Evolutionary conservation across 2,329 filamentous ascomycete species (phyloP).

Genomic region (Dothideomycetes sp.): DNA sequence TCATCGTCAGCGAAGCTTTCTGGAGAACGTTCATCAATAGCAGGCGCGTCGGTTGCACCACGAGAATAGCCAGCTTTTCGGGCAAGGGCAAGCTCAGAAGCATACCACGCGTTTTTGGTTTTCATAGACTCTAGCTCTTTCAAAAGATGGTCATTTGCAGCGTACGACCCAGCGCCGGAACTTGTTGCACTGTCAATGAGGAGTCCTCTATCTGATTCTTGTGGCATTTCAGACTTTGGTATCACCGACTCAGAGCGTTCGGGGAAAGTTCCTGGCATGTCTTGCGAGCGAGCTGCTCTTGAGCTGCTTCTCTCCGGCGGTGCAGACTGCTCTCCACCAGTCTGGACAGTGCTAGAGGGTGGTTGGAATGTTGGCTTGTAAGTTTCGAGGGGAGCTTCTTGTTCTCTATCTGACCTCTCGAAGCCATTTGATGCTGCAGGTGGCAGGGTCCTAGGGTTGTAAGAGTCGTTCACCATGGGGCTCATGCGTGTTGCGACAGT

Average conservation of each 20-base stretch:
- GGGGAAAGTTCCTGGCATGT: background rate
- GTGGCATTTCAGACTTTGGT: background rate
- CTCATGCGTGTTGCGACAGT: slow-evolving; percentile 5
- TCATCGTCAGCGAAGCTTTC: slow-evolving; percentile 89
- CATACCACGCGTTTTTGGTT: slow-evolving; percentile 92
- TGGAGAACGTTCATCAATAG: slow-evolving; percentile 64
- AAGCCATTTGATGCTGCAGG: background rate
- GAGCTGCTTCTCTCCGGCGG: slow-evolving; percentile 6
- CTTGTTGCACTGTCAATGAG: slow-evolving; percentile 39
- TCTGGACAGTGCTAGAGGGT: background rate
- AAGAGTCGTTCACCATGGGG: background rate
- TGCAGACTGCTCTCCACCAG: background rate
- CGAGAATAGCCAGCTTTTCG: slow-evolving; percentile 80
- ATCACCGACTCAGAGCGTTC: slow-evolving; percentile 1
- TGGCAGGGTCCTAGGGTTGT: slow-evolving; percentile 5
- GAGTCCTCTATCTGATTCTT: slow-evolving; percentile 5
- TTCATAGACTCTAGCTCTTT: slow-evolving; percentile 81
- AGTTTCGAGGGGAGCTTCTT: slow-evolving; percentile 7
- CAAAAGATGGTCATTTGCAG: slow-evolving; percentile 61
- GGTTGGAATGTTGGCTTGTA: slow-evolving; percentile 13
- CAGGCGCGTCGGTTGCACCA: slow-evolving; percentile 51
- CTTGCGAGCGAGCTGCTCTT: slow-evolving; percentile 2
- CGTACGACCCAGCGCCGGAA: slow-evolving; percentile 53
- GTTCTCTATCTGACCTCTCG: background rate
- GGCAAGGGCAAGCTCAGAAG: slow-evolving; percentile 85